Percentiles rank a stretch among this genome's conserved stretches.
phyloP scores from a whole-genome alignment of 257 asterid genomes.

The Ocimum tenuiflorum region DNA sequence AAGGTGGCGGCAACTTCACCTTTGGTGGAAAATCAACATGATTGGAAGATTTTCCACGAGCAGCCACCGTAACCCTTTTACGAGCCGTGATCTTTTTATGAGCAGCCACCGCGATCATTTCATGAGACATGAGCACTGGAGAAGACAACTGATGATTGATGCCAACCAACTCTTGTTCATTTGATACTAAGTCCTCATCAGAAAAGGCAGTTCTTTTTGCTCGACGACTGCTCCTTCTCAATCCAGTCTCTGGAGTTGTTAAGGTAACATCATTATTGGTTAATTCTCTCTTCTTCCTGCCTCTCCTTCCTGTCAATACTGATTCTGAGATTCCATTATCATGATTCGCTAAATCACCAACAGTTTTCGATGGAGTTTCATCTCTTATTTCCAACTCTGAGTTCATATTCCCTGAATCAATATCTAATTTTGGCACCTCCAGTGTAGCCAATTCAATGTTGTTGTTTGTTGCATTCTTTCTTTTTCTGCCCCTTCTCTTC shows the following conservation, averaged over 20 bases:
- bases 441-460: slow-evolving; percentile 22
- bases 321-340: slow-evolving; percentile 28
- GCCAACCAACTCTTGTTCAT: slow-evolving; percentile 30
- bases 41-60: slow-evolving; percentile 26
- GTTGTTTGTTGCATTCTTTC: slow-evolving; percentile 29
- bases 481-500: slow-evolving; percentile 65
- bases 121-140: slow-evolving; percentile 53
- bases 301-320: slow-evolving; percentile 38
- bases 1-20: slow-evolving; percentile 68
- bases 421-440: slow-evolving; percentile 24
- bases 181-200: slow-evolving; percentile 34
- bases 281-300: slow-evolving; percentile 48
- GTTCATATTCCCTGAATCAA: slow-evolving; percentile 13
- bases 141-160: slow-evolving; percentile 37
- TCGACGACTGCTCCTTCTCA: slow-evolving; percentile 90
- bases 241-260: slow-evolving; percentile 45
- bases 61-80: slow-evolving; percentile 28
- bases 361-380: slow-evolving; percentile 22
- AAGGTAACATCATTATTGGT: slow-evolving; percentile 22
- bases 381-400: slow-evolving; percentile 27
- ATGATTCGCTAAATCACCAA: slow-evolving; percentile 17
- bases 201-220: slow-evolving; percentile 36
- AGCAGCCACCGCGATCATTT: slow-evolving; percentile 28
- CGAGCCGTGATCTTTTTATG: slow-evolving; percentile 32
- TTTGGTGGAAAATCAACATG: slow-evolving; percentile 42